A percentile compares a stretch with the other conserved stretches of the same genome.
These are phyloP conservation scores for Trichoderma hamatum DNA, from an alignment of 2,329 filamentous ascomycete species.

Conservation along the genomic window DNA sequence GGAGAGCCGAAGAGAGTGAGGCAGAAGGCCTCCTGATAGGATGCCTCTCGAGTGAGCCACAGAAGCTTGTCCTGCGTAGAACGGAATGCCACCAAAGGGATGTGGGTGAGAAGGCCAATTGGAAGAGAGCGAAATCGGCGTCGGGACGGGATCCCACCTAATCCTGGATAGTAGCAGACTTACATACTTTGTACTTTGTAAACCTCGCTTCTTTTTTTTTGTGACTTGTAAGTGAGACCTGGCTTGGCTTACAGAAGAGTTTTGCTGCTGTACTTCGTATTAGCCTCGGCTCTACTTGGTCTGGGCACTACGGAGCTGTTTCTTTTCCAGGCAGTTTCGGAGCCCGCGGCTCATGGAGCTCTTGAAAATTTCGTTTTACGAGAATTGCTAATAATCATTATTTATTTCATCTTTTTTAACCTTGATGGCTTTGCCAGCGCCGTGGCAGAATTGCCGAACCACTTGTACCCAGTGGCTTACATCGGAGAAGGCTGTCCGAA, in stretches of 20 bases:
- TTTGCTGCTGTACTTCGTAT: background rate
- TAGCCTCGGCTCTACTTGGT: background rate
- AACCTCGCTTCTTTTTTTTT: background rate
- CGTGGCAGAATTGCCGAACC: background rate
- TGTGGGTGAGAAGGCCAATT: background rate
- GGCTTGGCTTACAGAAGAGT: background rate
- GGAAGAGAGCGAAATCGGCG: background rate
- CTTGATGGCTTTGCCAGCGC: background rate
- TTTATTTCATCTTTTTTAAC: background rate
- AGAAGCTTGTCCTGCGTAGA: conserved; percentile 1
- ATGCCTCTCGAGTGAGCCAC: conserved; percentile 14
- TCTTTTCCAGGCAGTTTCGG: background rate
- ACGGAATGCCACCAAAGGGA: conserved; percentile 1
- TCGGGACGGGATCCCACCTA: background rate
- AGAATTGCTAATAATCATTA: background rate
- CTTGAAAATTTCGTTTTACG: background rate
- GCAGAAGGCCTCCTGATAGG: background rate
- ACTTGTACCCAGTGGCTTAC: background rate
- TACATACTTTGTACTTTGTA: background rate
- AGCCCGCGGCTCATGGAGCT: background rate
- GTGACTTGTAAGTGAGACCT: background rate
- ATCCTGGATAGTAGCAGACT: background rate
- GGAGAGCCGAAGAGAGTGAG: background rate
- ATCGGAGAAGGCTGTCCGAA: background rate
- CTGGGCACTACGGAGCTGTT: background rate